A percentile compares a stretch with the other conserved stretches of the same genome.
Evolutionary conservation across 805 yeast genomes (phyloP).

Genomic region (Candida arabinofermentans): DNA sequence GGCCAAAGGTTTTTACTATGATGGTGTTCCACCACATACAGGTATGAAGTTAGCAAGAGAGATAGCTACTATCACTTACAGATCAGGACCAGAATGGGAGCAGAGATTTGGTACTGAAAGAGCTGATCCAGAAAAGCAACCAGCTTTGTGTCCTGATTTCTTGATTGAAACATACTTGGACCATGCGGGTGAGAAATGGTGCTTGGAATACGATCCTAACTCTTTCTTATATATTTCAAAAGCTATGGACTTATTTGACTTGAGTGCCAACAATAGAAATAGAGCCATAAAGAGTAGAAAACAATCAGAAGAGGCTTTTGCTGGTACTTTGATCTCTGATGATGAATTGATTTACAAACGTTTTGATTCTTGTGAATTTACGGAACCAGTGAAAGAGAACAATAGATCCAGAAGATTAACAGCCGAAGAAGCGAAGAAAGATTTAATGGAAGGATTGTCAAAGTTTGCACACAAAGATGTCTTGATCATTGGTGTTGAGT

Average conservation of each 20-base stretch:
- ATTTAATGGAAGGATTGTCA: conserved; percentile 61
- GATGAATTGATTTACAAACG: conserved; percentile 27
- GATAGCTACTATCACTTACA: conserved; percentile 88
- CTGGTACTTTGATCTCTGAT: conserved; percentile 30
- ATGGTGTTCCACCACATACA: conserved; percentile 77
- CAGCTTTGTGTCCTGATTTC: conserved; percentile 92
- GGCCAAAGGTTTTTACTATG: conserved; percentile 83
- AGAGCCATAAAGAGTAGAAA: conserved; percentile 40
- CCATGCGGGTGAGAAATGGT: conserved; percentile 93
- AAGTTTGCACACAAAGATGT: conserved; percentile 61
- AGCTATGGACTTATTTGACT: conserved; percentile 92
- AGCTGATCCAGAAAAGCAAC: conserved; percentile 71
- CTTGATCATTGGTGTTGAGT: conserved; percentile 86
- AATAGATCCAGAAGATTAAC: conserved; percentile 42
- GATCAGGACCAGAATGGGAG: conserved; percentile 98
- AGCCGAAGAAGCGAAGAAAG: conserved; percentile 53
- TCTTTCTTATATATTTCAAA: conserved; percentile 83
- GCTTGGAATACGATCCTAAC: conserved; percentile 86
- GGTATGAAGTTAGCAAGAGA: conserved; percentile 95
- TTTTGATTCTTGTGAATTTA: conserved; percentile 34
- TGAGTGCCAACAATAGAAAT: conserved; percentile 48
- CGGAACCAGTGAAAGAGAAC: conserved; percentile 51
- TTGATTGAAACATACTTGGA: conserved; percentile 89
- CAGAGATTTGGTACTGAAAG: conserved; percentile 84
- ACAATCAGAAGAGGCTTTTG: conserved; percentile 11